phyloP scores from a whole-genome alignment of 768 basidiomycete species.

The Leccinum barrowsii region DNA sequence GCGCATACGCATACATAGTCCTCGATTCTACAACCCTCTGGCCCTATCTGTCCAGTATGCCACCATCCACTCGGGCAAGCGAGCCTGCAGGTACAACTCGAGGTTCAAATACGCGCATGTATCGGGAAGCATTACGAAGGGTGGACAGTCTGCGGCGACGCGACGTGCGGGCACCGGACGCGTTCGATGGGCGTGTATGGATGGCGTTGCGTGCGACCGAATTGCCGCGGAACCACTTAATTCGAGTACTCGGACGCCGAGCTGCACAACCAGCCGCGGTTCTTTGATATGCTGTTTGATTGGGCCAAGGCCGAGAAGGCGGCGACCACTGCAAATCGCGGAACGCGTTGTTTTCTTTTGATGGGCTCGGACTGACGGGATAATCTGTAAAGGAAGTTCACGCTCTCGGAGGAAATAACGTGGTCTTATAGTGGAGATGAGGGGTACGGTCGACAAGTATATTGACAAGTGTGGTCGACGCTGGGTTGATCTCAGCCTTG shows the following conservation, averaged over 20 bases:
- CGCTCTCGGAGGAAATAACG: slow-evolving; percentile 49
- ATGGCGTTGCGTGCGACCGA: slow-evolving; percentile 61
- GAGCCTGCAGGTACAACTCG: slow-evolving; percentile 80
- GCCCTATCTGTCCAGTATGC: slow-evolving; percentile 73
- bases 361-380: not conserved
- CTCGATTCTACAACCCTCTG: slow-evolving; percentile 61
- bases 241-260: slow-evolving; percentile 76
- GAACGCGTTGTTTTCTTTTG: slow-evolving; percentile 26
- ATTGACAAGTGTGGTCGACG: slow-evolving; percentile 84
- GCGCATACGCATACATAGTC: slow-evolving; percentile 39
- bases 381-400: slow-evolving; percentile 49
- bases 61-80: slow-evolving; percentile 45
- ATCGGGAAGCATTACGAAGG: slow-evolving; percentile 85
- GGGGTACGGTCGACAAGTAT: slow-evolving; percentile 65
- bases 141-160: slow-evolving; percentile 86
- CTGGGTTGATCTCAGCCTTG: slow-evolving; percentile 82
- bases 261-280: slow-evolving; percentile 89
- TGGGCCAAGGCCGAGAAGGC: slow-evolving; percentile 54
- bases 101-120: slow-evolving; percentile 74
- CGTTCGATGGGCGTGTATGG: slow-evolving; percentile 94
- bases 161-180: slow-evolving; percentile 79
- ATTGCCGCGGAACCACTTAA: slow-evolving; percentile 11
- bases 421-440: slow-evolving; percentile 48
- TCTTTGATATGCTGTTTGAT: slow-evolving; percentile 78
- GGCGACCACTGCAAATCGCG: slow-evolving; percentile 39